Evolutionary conservation across 257 asterid genomes (phyloP), one percentile per base, ranked within the genome.

Genomic region (Solanum sejunctum): DNA sequence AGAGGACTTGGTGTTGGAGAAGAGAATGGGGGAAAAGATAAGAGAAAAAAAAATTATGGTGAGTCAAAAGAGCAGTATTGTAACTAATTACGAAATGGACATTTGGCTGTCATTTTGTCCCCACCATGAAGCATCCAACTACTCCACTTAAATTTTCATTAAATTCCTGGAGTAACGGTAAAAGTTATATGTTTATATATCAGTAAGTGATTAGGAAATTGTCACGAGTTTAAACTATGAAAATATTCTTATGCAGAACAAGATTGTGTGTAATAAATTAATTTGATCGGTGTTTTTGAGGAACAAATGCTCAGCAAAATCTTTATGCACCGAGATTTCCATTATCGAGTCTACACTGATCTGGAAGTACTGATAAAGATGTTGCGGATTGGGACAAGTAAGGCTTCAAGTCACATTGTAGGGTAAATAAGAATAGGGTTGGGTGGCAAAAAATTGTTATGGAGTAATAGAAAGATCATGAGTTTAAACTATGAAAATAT

Each of bases 51-150:
- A 23, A 21, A 0, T 51, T 23, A 23, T 23, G 63, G 82, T 77
- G 63, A 51, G 63, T 54, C 58, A 36, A 43, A 77, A 85, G 85
- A 82, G 85, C 67, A 86, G 72, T 67, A 80, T 73, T 56, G 82
- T 64, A 84, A 66, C 66, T 64, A 57, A 77, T 60, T 82, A 63
- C 61, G 83, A 86, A 83, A 89, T 88, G 63, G 84, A 83, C 88
- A 89, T 78, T 55, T 66, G 83, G 88, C 84, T 84, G 86, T 69
- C 87, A 80, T 86, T 88, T 89, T 86, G 90, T 90, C 87, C 90
- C 94, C 89, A 83, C 12, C 86, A 60, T 85, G 84, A 78, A 83
- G 58, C 85, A 63, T 84, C 89, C 88, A 93, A 84, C 93, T 3
- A 84, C 84, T 92, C 82, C 82, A 77, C 47, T 17, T 23, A 13